A percentile compares a stretch with the other conserved stretches of the same genome.
Conservation (phyloP, 495 filamentous ascomycete species). For the Durotheca rogersii region DNA sequence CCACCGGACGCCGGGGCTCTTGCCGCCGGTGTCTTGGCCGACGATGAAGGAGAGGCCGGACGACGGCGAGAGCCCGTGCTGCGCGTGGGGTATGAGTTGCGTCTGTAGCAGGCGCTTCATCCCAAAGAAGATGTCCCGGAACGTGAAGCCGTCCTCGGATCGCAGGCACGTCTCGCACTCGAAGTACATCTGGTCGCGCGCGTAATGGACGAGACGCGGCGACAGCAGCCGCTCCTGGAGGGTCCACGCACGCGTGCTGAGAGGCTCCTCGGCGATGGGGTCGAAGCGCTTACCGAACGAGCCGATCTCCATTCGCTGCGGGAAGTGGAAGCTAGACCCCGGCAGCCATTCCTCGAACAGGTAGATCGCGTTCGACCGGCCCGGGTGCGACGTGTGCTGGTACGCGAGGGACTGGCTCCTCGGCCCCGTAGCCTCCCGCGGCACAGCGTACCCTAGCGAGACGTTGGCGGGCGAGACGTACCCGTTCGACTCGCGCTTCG, state of each 20-base stretch:
- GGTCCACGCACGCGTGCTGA: conserved; percentile 32
- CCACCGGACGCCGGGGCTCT: conserved; percentile 4
- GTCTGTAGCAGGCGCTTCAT: conserved; percentile 16
- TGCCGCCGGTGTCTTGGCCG: conserved; percentile 8
- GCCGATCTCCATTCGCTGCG: conserved; percentile 4
- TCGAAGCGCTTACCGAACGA: conserved; percentile 17
- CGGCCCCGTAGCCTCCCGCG: conserved; percentile 12
- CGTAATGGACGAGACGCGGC: conserved; percentile 30
- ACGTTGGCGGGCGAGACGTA: conserved; percentile 9
- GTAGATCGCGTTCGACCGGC: conserved; percentile 3
- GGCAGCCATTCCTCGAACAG: conserved; percentile 22
- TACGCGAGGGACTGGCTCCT: conserved; percentile 9
- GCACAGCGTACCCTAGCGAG: conserved; percentile 4
- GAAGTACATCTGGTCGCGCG: conserved; percentile 30
- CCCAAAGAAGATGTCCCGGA: conserved; percentile 20
- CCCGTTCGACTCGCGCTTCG: conserved; percentile 11
- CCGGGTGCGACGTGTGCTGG: conserved; percentile 1
- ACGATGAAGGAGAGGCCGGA: conserved; percentile 18
- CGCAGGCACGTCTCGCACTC: conserved; percentile 27
- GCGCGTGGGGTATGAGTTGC: conserved; percentile 5
- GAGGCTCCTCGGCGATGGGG: conserved; percentile 21
- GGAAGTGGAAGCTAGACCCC: conserved; percentile 19
- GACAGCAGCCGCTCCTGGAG: conserved; percentile 35
- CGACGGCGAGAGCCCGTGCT: conserved; percentile 8
- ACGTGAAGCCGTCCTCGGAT: conserved; percentile 14